Base-by-base conservation (phyloP, 106 monocot species). In the Apostasia shenzhenica region DNA sequence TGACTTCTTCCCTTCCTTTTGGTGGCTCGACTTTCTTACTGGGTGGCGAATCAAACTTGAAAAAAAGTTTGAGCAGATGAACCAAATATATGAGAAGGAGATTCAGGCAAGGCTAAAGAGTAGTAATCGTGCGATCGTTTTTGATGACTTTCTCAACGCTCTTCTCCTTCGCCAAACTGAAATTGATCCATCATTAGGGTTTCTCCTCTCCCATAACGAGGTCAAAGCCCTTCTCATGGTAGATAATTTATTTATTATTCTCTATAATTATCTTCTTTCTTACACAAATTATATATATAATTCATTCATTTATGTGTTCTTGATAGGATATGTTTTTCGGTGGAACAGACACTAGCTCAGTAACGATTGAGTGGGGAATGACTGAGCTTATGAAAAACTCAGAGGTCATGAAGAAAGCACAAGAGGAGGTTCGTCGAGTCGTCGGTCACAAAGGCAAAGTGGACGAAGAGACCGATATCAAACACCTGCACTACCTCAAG, bases 361-460 rank as follows among this genome's bases (percentile, higher is more conserved):
- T 63, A 3, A 41, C 73, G 2, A 7, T 64, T 3, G 73, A 63
- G 11, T 73, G 73, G 73, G 54, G 44, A 42, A 73, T 73, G 73
- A 45, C 63, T 3, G 73, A 73, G 53, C 73, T 73, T 5, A 73
- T 73, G n/a, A 73, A 26, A 42, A 54, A 73, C n/a, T 54, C 73
- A 5, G 7, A 1, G 39, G 26, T 54, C 3, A 64, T 54, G 45
- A 73, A 63, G 45, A 73, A 55, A 55, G 62, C 64, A 10, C 73
- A 73, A 45, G 37, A 73, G n/a, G 73, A 73, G 45, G 54, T 73
- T 8, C 40, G 64, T 5, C 52, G 45, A 3, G 45, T 73, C 41
- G 54, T n/a, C 11, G 55, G 73, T 1, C n/a, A 38, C 41, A 72
- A 54, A 72, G 63, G 26, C 5, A 73, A 37, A 14, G 54, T 73